Evolutionary conservation across 129 eudicot genomes (phyloP), one percentile per base, ranked within the genome.

Genomic region (Erigeron canadensis): DNA sequence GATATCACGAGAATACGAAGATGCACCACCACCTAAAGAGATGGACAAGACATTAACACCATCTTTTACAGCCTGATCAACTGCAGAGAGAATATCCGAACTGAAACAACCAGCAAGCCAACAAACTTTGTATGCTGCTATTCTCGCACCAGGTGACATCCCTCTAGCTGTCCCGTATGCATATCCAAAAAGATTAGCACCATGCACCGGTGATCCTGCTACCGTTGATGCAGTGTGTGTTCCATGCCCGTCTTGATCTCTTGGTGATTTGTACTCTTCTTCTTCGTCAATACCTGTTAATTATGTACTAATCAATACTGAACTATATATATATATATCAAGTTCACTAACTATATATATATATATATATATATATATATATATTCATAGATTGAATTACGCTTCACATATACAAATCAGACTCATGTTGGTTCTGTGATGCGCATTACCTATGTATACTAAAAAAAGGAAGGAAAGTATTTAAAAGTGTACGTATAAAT

Each of bases 231-330:
- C 89, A 8, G 96, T 89, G 73, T 89, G 91, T 0, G 87, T 89
- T 10, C 96, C 96, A 40, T 89, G 96, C 34, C 96, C 91, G 12
- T 89, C 91, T 73, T 86, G 89, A 75, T 89, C 96, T 22, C 91
- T 43, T 4, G 96, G 84, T 10, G 96, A 89, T 63, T 77, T 86
- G 61, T 72, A 86, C 86, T 89, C 91, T 17, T 55, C 71, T 16
- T 74, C 74, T 41, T 86, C 88, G 54, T 82, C 73, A 15, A 63
- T 63, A 63, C 67, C 62, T 56, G 62, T 56, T 16, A 56, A 21
- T 12, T 56, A 16, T 6, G 4, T 56, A 1, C 34, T 1, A 1
- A 23, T 51, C 15, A n/a, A 51, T 6, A 16, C 57, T 0, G 17
- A 51, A 16, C 17, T 16, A 51, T 16, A 51, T 23, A 23, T 23